Conservation (phyloP, 2,329 filamentous ascomycete genomes). For the Aspergillus ochraceus region DNA sequence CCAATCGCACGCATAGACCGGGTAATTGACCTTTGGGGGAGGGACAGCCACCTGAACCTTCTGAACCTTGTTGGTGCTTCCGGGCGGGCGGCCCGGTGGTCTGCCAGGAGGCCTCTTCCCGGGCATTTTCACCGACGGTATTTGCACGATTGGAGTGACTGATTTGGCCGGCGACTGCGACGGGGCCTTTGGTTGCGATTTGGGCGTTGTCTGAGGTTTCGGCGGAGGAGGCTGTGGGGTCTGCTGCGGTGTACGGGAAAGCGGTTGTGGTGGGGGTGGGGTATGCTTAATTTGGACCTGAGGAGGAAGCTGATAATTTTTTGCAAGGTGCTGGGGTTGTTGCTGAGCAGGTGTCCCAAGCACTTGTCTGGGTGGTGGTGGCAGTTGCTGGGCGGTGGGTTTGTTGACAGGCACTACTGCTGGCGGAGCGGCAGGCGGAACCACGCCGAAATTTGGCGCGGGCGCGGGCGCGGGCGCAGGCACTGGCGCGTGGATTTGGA, state of each 20-base stretch:
- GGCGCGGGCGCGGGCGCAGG: background rate
- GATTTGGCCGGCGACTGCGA: background rate
- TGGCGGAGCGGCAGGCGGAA: background rate
- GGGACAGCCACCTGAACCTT: conserved; percentile 21
- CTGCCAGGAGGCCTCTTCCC: conserved; percentile 6
- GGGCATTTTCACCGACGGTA: conserved; percentile 9
- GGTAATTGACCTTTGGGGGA: conserved; percentile 22
- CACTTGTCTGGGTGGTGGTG: background rate
- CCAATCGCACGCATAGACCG: conserved; percentile 60
- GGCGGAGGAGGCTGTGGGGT: conserved; percentile 2
- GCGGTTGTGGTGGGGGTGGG: background rate
- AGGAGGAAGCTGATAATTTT: background rate
- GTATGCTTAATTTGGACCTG: background rate
- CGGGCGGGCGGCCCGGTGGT: background rate
- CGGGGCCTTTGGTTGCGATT: background rate
- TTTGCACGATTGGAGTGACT: conserved; percentile 1
- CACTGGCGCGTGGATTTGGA: background rate
- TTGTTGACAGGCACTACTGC: background rate
- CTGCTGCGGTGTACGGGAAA: background rate
- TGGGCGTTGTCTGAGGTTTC: background rate
- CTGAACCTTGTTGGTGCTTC: conserved; percentile 20
- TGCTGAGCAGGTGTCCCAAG: background rate
- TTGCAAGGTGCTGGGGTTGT: background rate
- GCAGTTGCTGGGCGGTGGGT: conserved; percentile 2
- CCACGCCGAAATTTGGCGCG: too few relatives aligned